A percentile compares a stretch with the other conserved stretches of the same genome.
Evolutionary conservation across 306 rosid genomes (phyloP).

Genomic region (Crataegus laevigata): DNA sequence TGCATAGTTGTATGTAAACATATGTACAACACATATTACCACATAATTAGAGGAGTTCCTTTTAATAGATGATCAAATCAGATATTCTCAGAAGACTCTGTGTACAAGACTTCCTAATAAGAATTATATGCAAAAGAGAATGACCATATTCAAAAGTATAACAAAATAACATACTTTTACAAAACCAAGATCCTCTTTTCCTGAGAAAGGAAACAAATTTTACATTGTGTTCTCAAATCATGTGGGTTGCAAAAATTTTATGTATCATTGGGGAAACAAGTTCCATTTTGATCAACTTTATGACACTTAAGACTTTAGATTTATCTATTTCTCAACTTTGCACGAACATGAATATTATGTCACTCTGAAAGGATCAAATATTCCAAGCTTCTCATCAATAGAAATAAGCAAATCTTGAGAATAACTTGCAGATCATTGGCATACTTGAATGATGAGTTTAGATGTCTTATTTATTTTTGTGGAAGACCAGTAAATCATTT

Average conservation of each 20-base stretch:
- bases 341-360: neutral
- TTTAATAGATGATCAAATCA: neutral
- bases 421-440: neutral
- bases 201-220: neutral
- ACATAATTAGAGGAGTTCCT: neutral
- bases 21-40: neutral
- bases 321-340: neutral
- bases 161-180: neutral
- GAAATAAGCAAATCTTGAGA: neutral
- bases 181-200: neutral
- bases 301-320: neutral
- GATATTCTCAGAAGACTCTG: neutral
- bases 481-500: neutral
- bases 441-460: neutral
- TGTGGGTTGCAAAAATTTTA: neutral
- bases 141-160: neutral
- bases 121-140: neutral
- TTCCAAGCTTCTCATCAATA: neutral
- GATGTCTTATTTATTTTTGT: neutral
- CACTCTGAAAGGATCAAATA: neutral
- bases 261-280: neutral
- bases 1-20: neutral
- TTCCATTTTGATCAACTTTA: neutral
- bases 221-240: neutral
- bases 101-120: neutral